Evolutionary conservation across 352 stramenopile species (phyloP), one percentile per base, ranked within the genome.

Genomic region (Aphanomyces astaci): DNA sequence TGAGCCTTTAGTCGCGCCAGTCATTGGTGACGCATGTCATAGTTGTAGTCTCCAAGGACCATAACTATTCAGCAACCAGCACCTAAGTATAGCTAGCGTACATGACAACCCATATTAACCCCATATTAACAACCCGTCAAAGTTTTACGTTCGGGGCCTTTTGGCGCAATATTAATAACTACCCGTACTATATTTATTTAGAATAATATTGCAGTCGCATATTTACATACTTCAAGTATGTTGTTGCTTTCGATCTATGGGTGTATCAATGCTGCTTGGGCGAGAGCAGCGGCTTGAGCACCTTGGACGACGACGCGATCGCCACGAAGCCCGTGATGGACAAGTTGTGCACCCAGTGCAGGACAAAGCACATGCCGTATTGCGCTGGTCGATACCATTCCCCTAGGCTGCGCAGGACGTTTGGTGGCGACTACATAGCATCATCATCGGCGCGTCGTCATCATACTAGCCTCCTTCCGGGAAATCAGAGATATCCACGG

Each of bases 311-410:
- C 7, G 51, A 3, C 51, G 33, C 51, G 51, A 59, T 19, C 62
- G 39, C 0, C 0, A 59, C 43, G 7, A 4, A 40, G 30, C 49
- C 28, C 19, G 62, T 15, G 32, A 68, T 68, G 13, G 25, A 51
- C 3, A 51, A 13, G 32, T 68, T 68, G 51, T 68, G 55, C 28
- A 68, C 19, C 62, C 62, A 68, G 33, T 68, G 62, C 7, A 68
- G 15, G n/a, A 49, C 27, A 46, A 68, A 68, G 33, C 62, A 68
- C 32, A 68, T 56, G 17, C 24, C 25, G 43, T 68, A 68, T 22
- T 68, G 62, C 31, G 62, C 62, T 24, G 62, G 62, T 5, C 62
- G 62, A 27, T 68, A 68, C 4, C 31, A 56, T 13, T 46, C 25
- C 19, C 62, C 62, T 28, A 68, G 25, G 48, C 27, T 30, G 28